Percentiles rank a stretch among this genome's conserved stretches.
These are phyloP conservation scores for Entomortierella chlamydospora DNA, from an alignment of 192 early-diverging fungal species.

Conservation along the genomic window DNA sequence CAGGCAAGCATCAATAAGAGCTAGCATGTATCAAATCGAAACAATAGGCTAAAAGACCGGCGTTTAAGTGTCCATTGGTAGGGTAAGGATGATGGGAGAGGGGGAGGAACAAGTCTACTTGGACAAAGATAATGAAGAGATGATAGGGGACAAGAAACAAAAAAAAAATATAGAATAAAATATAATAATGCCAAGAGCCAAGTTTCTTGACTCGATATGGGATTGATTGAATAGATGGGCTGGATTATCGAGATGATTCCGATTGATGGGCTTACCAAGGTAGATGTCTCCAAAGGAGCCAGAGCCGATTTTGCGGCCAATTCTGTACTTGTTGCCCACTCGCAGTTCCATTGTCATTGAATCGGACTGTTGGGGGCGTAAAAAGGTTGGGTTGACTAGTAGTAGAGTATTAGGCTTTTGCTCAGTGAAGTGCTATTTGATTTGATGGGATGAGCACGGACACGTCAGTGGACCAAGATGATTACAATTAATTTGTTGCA, in stretches of 20 bases:
- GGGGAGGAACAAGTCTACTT: too few species aligned
- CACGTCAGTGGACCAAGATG: background rate
- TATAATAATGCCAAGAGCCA: too few species aligned
- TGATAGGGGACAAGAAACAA: too few species aligned
- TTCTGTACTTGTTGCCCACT: conserved; percentile 94
- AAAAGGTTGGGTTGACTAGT: background rate
- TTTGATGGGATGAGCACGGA: conserved; percentile 2
- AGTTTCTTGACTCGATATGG: too few species aligned
- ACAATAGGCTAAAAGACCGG: background rate
- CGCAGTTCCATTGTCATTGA: conserved; percentile 76
- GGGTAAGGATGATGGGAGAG: too few species aligned
- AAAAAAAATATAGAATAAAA: too few species aligned
- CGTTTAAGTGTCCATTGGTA: too few species aligned
- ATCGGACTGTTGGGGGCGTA: background rate
- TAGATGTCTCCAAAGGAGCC: conserved; percentile 99
- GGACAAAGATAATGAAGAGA: too few species aligned
- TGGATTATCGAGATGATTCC: too few species aligned
- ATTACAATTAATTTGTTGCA: background rate
- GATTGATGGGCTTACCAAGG: conserved; percentile 70
- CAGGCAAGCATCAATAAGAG: conserved; percentile 1
- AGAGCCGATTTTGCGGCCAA: conserved; percentile 96
- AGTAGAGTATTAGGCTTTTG: background rate
- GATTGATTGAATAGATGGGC: too few species aligned
- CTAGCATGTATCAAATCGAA: background rate
- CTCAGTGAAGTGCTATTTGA: background rate